Evolutionary conservation across 2,329 filamentous ascomycete genomes (phyloP).

Genomic region (Fusarium euwallaceae): DNA sequence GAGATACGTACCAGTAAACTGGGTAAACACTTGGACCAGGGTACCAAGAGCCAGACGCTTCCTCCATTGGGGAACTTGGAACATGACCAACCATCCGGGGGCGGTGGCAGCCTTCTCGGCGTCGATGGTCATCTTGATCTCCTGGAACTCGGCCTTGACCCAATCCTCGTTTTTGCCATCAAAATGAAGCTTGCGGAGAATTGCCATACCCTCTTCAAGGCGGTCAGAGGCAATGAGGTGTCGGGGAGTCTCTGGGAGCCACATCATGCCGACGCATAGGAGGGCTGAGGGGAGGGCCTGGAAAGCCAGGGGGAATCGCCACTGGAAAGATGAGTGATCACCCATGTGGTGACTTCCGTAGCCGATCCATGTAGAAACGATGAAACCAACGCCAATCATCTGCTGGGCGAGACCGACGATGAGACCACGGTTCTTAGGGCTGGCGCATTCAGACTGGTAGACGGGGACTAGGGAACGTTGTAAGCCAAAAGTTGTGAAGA

Average conservation of each 20-base stretch:
- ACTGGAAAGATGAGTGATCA: conserved; percentile 51
- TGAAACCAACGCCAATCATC: conserved; percentile 68
- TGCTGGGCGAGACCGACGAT: conserved; percentile 68
- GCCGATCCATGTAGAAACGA: conserved; percentile 61
- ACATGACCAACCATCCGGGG: conserved; percentile 67
- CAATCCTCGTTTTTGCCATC: conserved; percentile 67
- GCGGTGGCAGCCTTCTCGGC: conserved; percentile 41
- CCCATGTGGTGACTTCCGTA: conserved; percentile 48
- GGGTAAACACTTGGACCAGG: conserved; percentile 70
- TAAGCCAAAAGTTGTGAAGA: conserved; percentile 60
- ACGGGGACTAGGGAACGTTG: conserved; percentile 36
- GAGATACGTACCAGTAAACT: conserved; percentile 57
- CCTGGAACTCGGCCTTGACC: conserved; percentile 66
- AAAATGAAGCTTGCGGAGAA: conserved; percentile 63
- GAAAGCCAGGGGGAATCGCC: conserved; percentile 45
- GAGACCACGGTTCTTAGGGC: conserved; percentile 47
- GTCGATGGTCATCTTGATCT: conserved; percentile 69
- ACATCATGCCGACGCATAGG: conserved; percentile 41
- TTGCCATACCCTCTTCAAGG: conserved; percentile 56
- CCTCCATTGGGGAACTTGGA: conserved; percentile 67
- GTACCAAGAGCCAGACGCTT: conserved; percentile 69
- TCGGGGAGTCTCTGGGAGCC: conserved; percentile 45
- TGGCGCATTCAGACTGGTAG: conserved; percentile 44
- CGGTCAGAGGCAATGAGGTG: conserved; percentile 52
- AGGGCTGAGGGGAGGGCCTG: conserved; percentile 40